Evolutionary conservation across 345 rosid species (phyloP).

Genomic region (Acer negundo): DNA sequence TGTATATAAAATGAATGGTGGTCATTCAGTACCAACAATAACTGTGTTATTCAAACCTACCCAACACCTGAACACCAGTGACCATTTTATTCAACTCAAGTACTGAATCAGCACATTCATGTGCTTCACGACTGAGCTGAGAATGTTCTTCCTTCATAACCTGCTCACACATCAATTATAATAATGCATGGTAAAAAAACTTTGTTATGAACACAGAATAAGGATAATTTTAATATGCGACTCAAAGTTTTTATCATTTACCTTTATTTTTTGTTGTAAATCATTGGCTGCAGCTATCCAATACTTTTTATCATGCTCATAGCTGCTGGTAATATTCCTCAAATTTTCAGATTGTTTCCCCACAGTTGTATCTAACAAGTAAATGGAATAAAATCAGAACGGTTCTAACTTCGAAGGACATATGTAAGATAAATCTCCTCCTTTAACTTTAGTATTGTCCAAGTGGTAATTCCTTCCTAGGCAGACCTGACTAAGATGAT

Average conservation of each 20-base stretch:
- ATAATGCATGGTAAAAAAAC: conserved; percentile 7
- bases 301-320: conserved; percentile 56
- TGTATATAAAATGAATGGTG: neutral
- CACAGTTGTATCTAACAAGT: conserved; percentile 62
- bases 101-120: conserved; percentile 74
- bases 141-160: conserved; percentile 81
- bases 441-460: neutral
- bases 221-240: conserved; percentile 11
- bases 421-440: neutral
- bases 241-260: conserved; percentile 23
- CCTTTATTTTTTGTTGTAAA: conserved; percentile 72
- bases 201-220: neutral
- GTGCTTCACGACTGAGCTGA: conserved; percentile 78
- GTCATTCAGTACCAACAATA: neutral
- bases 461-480: neutral
- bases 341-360: conserved; percentile 66
- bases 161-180: conserved; percentile 37
- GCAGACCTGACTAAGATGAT: neutral
- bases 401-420: conserved; percentile 2
- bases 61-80: conserved; percentile 81
- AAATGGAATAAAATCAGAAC: neutral
- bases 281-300: conserved; percentile 55
- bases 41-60: conserved; percentile 40
- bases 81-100: conserved; percentile 85
- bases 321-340: conserved; percentile 51